Conservation (phyloP, 2,329 filamentous ascomycete species). For the Venturia pyrina region DNA sequence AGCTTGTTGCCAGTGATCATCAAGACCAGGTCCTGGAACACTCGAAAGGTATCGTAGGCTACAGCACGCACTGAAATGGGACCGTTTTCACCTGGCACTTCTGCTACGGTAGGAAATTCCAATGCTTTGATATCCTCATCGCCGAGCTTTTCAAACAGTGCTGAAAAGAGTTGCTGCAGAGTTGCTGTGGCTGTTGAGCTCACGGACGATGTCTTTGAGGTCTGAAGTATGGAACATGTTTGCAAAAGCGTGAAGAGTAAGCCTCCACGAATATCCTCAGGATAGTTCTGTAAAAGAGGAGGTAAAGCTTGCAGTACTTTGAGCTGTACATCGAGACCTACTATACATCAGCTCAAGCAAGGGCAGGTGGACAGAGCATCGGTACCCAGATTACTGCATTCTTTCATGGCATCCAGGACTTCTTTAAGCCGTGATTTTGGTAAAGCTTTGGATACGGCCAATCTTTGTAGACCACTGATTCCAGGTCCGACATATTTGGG, state of each 20-base stretch:
- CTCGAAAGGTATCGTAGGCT: slow-evolving; percentile 74
- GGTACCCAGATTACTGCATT: slow-evolving; percentile 57
- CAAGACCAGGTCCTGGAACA: slow-evolving; percentile 82
- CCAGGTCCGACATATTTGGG: slow-evolving; percentile 81
- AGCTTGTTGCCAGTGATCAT: slow-evolving; percentile 76
- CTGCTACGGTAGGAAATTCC: slow-evolving; percentile 50
- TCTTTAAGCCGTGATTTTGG: slow-evolving; percentile 72
- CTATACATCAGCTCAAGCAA: not conserved
- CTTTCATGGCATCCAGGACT: slow-evolving; percentile 76
- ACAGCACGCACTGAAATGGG: slow-evolving; percentile 59
- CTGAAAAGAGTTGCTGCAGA: slow-evolving; percentile 83
- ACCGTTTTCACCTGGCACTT: slow-evolving; percentile 57
- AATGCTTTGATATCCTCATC: slow-evolving; percentile 60
- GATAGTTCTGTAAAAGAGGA: slow-evolving; percentile 82
- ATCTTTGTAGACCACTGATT: slow-evolving; percentile 76
- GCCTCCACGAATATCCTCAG: slow-evolving; percentile 67
- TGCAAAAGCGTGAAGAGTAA: slow-evolving; percentile 74
- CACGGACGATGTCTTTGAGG: slow-evolving; percentile 84
- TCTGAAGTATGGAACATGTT: slow-evolving; percentile 84
- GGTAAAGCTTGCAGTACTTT: slow-evolving; percentile 92
- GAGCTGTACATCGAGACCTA: slow-evolving; percentile 76
- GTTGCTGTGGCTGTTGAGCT: slow-evolving; percentile 96
- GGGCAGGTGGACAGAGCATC: slow-evolving; percentile 23
- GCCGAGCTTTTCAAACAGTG: slow-evolving; percentile 85
- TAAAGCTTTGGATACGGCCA: slow-evolving; percentile 73